These are phyloP conservation scores for Amanita inopinata DNA, from an alignment of 768 basidiomycete species.

Conservation along the genomic window DNA sequence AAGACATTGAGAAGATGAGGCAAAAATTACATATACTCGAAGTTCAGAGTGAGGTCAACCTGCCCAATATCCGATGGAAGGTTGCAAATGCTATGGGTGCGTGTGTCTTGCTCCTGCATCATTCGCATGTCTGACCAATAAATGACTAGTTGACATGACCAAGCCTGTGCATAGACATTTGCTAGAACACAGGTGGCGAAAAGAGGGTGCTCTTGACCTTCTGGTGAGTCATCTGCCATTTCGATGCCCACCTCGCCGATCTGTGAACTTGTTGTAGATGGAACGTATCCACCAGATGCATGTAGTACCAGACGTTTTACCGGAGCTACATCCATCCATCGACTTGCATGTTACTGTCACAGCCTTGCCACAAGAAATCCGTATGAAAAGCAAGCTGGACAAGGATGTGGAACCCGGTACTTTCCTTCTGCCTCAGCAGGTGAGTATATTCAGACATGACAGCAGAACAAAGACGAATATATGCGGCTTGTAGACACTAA, in stretches of 20 bases:
- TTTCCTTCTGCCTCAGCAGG: slow-evolving; percentile 61
- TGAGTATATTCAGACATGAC: slow-evolving; percentile 19
- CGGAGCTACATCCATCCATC: slow-evolving; percentile 57
- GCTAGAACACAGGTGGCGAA: slow-evolving; percentile 77
- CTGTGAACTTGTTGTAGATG: slow-evolving; percentile 51
- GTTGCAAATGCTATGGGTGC: slow-evolving; percentile 71
- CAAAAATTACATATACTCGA: slow-evolving; percentile 52
- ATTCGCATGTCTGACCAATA: background rate
- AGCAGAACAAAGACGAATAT: background rate
- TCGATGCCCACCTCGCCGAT: no score
- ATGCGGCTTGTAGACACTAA: slow-evolving; percentile 39
- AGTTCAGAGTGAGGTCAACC: slow-evolving; percentile 73
- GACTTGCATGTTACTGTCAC: slow-evolving; percentile 59
- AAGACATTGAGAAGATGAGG: slow-evolving; percentile 32
- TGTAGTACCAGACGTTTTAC: slow-evolving; percentile 81
- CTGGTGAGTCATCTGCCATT: no score
- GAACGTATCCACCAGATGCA: slow-evolving; percentile 88
- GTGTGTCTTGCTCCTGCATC: slow-evolving; percentile 18
- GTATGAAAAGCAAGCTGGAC: slow-evolving; percentile 24
- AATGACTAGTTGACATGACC: slow-evolving; percentile 49
- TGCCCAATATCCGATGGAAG: slow-evolving; percentile 76
- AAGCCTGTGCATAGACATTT: slow-evolving; percentile 69
- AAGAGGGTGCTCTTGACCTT: slow-evolving; percentile 74
- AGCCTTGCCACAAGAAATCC: slow-evolving; percentile 22
- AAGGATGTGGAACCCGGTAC: slow-evolving; percentile 58